Evolutionary conservation across 2,329 filamentous ascomycete species (phyloP).

Genomic region (Waltergamsia citrina): DNA sequence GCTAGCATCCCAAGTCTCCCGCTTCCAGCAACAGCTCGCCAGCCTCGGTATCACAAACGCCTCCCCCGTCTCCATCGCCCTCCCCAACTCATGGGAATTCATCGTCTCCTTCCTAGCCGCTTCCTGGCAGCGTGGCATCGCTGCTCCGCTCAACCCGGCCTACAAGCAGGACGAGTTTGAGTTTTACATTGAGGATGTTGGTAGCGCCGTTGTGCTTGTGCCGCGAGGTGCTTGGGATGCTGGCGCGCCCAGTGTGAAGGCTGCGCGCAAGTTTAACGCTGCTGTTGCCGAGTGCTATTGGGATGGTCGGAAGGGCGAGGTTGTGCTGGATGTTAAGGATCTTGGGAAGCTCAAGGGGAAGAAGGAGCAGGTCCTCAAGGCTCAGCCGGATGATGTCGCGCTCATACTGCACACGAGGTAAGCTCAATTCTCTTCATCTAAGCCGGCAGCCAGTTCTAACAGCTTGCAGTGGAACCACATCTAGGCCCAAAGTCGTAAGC

Average conservation of each 20-base stretch:
- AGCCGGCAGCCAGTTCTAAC: slow-evolving; percentile 10
- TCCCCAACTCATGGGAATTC: slow-evolving; percentile 81
- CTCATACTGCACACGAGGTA: slow-evolving; percentile 70
- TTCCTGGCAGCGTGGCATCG: slow-evolving; percentile 75
- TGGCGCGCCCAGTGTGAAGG: slow-evolving; percentile 62
- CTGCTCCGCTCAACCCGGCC: slow-evolving; percentile 76
- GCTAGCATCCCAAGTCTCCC: slow-evolving; percentile 53
- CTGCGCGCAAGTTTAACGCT: slow-evolving; percentile 68
- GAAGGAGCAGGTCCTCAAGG: slow-evolving; percentile 27
- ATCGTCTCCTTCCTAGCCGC: slow-evolving; percentile 80
- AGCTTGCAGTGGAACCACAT: slow-evolving; percentile 64
- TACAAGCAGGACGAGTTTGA: slow-evolving; percentile 89
- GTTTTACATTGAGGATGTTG: slow-evolving; percentile 84
- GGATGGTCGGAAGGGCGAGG: slow-evolving; percentile 52
- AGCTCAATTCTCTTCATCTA: slow-evolving; percentile 10
- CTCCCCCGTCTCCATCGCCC: slow-evolving; percentile 71
- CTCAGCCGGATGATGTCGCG: slow-evolving; percentile 70
- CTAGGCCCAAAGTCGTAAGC: slow-evolving; percentile 69
- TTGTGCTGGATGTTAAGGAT: slow-evolving; percentile 72
- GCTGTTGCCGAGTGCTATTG: slow-evolving; percentile 85
- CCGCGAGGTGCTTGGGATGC: slow-evolving; percentile 60
- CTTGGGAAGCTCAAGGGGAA: slow-evolving; percentile 51
- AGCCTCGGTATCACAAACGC: slow-evolving; percentile 59
- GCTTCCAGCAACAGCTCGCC: slow-evolving; percentile 72
- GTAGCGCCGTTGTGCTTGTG: slow-evolving; percentile 68